Evolutionary conservation across 2,329 filamentous ascomycete species (phyloP), one percentile per base, ranked within the genome.

Genomic region (Verticillium isaacii): DNA sequence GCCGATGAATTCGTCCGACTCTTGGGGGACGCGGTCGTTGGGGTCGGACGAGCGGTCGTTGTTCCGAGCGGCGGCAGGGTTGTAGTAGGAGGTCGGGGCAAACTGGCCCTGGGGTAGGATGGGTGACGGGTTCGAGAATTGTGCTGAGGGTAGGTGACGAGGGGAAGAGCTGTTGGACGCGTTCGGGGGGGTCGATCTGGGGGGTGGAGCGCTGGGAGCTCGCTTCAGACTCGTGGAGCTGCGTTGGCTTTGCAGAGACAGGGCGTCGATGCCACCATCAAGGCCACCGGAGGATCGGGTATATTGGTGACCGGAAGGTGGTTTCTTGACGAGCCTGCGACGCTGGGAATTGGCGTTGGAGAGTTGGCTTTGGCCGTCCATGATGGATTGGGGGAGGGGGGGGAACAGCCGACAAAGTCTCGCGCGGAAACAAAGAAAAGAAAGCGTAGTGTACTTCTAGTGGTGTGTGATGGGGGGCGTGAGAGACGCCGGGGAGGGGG

Each of bases 271-370:
- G 68, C 77, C 75, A 76, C 78, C 76, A 78, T 85, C 82, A 77
- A 82, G 75, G 72, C 77, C 79, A 71, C 78, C 78, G 58, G 76
- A 81, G 65, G 80, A 78, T 67, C 77, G 75, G 61, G 72, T 77
- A 71, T 82, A 78, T 65, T 79, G 76, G 67, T 80, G 76, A 45
- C 68, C 65, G 54, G 78, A 76, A 58, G 82, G 83, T 62, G 84
- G 84, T 73, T 85, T 86, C 79, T 89, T 89, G 71, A 84, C 83
- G 67, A 89, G 83, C 72, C 77, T 81, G 75, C 85, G 84, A 75
- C 86, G 85, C 66, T 83, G 79, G 63, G 80, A 81, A 69, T 69
- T 76, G 75, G 77, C 76, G 76, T 77, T 77, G 71, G 75, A 73
- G 67, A 74, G 70, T 71, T 73, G 73, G 69, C 74, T 74, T 68